Conservation (phyloP, 2,329 filamentous ascomycete species). For the Alternaria rosae region DNA sequence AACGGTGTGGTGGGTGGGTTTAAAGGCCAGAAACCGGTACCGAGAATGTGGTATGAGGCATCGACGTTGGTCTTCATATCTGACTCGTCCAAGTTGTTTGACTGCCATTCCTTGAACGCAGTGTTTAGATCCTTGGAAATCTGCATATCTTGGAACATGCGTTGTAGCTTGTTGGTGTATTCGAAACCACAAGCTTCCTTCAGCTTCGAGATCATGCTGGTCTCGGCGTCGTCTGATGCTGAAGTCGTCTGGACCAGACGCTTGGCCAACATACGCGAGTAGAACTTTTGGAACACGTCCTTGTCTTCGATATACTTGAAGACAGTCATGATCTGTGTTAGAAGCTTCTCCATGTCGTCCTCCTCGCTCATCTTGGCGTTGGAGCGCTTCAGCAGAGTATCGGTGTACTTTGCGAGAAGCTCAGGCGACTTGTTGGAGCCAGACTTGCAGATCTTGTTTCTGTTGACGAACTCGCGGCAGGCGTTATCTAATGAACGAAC, state of each 20-base stretch:
- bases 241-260: constrained; percentile 94
- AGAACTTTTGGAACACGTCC: constrained; percentile 99
- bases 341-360: constrained; percentile 85
- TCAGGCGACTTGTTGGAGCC: constrained; percentile 95
- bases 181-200: constrained; percentile 99
- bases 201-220: constrained; percentile 98
- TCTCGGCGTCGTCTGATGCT: constrained; percentile 95
- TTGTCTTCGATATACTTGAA: constrained; percentile 99
- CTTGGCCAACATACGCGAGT: constrained; percentile 94
- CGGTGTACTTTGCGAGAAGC: constrained; percentile 92
- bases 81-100: constrained; percentile 68
- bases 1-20: constrained; percentile 88
- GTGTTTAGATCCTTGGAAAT: constrained; percentile 97
- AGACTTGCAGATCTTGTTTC: constrained; percentile 93
- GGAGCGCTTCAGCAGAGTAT: constrained; percentile 88
- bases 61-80: constrained; percentile 76
- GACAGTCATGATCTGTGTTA: constrained; percentile 96
- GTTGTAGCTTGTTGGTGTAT: constrained; percentile 98
- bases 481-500: constrained; percentile 96
- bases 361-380: constrained; percentile 90
- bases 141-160: constrained; percentile 99
- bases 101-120: constrained; percentile 81
- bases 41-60: constrained; percentile 89
- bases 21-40: constrained; percentile 97
- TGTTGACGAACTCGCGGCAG: constrained; percentile 96